Conservation (phyloP, 2,329 filamentous ascomycete genomes). For the Aspergillus latus region DNA sequence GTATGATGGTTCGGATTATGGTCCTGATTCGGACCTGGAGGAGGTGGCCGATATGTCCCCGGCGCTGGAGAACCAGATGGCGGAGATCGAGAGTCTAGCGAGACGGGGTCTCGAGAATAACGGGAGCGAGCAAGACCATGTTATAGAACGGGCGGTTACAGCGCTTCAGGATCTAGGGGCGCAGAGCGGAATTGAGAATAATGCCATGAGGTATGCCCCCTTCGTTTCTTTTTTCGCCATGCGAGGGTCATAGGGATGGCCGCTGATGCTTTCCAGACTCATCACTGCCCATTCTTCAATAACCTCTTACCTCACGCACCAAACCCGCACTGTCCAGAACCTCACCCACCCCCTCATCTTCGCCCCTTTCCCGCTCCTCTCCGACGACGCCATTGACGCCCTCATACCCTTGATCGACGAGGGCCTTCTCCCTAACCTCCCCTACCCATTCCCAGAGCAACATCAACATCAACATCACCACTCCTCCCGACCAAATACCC, state of each 20-base stretch:
- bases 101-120: constrained; percentile 55
- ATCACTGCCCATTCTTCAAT: constrained; percentile 60
- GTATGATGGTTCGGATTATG: constrained; percentile 61
- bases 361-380: constrained; percentile 55
- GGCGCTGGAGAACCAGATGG: constrained; percentile 56
- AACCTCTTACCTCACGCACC: constrained; percentile 60
- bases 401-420: constrained; percentile 58
- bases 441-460: constrained; percentile 44
- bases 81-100: constrained; percentile 56
- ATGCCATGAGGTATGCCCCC: constrained; percentile 51
- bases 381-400: constrained; percentile 55
- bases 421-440: constrained; percentile 53
- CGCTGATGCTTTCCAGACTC: constrained; percentile 42
- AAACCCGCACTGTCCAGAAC: constrained; percentile 60
- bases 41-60: constrained; percentile 53
- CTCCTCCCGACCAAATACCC: constrained; percentile 31
- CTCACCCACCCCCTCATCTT: constrained; percentile 60
- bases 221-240: not conserved
- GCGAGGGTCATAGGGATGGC: not conserved
- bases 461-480: constrained; percentile 25
- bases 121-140: constrained; percentile 51
- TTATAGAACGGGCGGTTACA: constrained; percentile 54
- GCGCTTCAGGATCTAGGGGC: constrained; percentile 55
- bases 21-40: constrained; percentile 57
- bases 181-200: constrained; percentile 58